phyloP scores from a whole-genome alignment of 768 basidiomycete species.

The Boletellus ananiceps region DNA sequence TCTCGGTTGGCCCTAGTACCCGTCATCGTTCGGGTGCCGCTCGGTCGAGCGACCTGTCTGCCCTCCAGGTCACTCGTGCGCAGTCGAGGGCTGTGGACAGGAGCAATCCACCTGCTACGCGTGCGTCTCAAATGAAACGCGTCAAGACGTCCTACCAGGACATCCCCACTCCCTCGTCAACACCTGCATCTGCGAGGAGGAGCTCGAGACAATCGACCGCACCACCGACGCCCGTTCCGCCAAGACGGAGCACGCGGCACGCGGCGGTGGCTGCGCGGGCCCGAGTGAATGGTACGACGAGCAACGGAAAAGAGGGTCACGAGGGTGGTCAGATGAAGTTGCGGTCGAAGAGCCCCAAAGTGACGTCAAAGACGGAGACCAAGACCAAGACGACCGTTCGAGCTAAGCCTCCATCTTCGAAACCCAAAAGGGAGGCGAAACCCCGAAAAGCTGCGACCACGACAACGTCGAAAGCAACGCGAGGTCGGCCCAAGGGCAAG shows the following conservation, averaged over 20 bases:
- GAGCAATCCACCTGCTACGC: neutral
- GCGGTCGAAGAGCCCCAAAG: slow-evolving; percentile 14
- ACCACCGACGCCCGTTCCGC: slow-evolving; percentile 17
- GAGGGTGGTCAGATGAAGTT: slow-evolving; percentile 14
- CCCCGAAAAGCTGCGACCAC: slow-evolving; percentile 2
- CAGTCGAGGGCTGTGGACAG: slow-evolving; percentile 11
- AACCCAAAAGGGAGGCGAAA: slow-evolving; percentile 8
- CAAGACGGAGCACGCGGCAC: slow-evolving; percentile 25
- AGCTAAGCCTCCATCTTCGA: slow-evolving; percentile 13
- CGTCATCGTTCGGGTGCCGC: slow-evolving; percentile 1
- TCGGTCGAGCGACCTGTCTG: neutral
- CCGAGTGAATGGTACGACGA: slow-evolving; percentile 5
- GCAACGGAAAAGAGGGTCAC: slow-evolving; percentile 5
- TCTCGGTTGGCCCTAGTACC: slow-evolving; percentile 11
- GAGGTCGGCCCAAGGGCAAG: slow-evolving; percentile 22
- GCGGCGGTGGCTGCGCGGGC: slow-evolving; percentile 19
- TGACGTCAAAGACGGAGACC: neutral
- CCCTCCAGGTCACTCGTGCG: slow-evolving; percentile 8
- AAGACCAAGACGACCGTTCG: slow-evolving; percentile 4
- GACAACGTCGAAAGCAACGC: slow-evolving; percentile 6
- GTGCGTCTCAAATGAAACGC: slow-evolving; percentile 11
- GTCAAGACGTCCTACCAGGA: slow-evolving; percentile 17
- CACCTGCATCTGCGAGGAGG: slow-evolving; percentile 7
- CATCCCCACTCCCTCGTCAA: slow-evolving; percentile 27
- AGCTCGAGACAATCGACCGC: slow-evolving; percentile 9